Evolutionary conservation across 2,329 filamentous ascomycete species (phyloP), one percentile per base, ranked within the genome.

Genomic region (Colletotrichum sp.): DNA sequence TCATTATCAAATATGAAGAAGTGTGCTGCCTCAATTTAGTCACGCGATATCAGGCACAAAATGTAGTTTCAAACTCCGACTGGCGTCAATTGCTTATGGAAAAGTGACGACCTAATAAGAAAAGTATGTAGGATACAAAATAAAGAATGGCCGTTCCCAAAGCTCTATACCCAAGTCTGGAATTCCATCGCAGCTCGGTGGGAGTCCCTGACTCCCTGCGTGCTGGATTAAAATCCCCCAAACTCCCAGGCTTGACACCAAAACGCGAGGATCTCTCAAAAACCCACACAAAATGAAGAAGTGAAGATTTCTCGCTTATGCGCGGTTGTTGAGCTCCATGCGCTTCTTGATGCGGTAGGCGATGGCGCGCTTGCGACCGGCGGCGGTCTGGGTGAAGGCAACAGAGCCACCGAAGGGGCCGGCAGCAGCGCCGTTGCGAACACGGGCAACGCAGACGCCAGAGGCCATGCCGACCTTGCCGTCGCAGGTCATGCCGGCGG

Each of bases 391-490:
- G 1, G 91, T 93, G 83, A 94, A 94, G 36, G 92, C 92, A 36
- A 88, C 91, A 16, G 90, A 92, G 69, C 92, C 92, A 80, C 93
- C 92, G 78, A 94, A 94, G 26, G 93, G 92, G 7, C 92, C 92
- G 12, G 92, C 91, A 21, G 88, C 84, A 15, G 92, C 90, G 5
- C 83, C 80, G 86, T 94, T 94, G 81, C 91, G 89, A 73, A 94
- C 86, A 75, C 92, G 90, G 36, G 92, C 91, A 74, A 94, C 84
- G 85, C 93, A 94, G 79, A 94, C 92, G 80, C 92, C 91, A 76
- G 86, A 80, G 16, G 88, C 92, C 30, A 90, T 91, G 69, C 88
- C 92, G 9, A 90, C 90, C 59, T 86, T 87, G 72, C 88, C 93
- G 32, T 89, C 87, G 84, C 93, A 94, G 32, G 90, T 93, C 92